Evolutionary conservation across 1,284 basidiomycete genomes (phyloP), one percentile per base, ranked within the genome.

Genomic region (Hortiboletus rubellus): DNA sequence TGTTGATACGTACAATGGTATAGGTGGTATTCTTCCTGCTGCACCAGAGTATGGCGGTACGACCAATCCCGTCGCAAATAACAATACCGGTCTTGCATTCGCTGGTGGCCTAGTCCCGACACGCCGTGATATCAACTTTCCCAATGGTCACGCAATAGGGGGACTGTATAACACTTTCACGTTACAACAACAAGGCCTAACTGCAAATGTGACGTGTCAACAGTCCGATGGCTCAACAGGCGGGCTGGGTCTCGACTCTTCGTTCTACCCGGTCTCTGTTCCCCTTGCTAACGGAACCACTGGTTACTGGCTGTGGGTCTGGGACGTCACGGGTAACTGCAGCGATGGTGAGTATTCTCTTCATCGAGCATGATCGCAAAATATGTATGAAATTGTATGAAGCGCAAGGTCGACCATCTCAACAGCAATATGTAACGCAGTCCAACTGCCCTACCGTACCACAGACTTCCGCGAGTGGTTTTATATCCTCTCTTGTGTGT

Each of bases 1-100:
- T n/a, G 17, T n/a, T 36, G 33, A 50, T 53, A 30, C 12, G 2
- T 17, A 47, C 17, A 1, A 7, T n/a, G 30, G 7, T 11, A 31
- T 38, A 66, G 63, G 62, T 17, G 64, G 63, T 17, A 10, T 64
- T 7, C 58, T 63, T 36, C 58, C 61, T 5, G 62, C 58, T 11
- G 41, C 18, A 15, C 46, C 56, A 3, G 50, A 22, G 12, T 60
- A 56, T 9, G 36, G 15, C 7, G 59, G 58, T 17, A 9, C 38
- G 11, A 33, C 34, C 14, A 12, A 45, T 4, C 11, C 31, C 7
- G 48, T 41, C 8, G 30, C 43, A 22, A 18, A 7, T 4, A 41
- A 42, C 14, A 42, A 60, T 36, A 51, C 46, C 3, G 58, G 52
- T 33, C 58, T 60, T n/a, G 58, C 58, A 38, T 56, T 60, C 15